phyloP scores from a whole-genome alignment of 1,284 basidiomycete genomes.

The Sanguinoderma infundibulare region DNA sequence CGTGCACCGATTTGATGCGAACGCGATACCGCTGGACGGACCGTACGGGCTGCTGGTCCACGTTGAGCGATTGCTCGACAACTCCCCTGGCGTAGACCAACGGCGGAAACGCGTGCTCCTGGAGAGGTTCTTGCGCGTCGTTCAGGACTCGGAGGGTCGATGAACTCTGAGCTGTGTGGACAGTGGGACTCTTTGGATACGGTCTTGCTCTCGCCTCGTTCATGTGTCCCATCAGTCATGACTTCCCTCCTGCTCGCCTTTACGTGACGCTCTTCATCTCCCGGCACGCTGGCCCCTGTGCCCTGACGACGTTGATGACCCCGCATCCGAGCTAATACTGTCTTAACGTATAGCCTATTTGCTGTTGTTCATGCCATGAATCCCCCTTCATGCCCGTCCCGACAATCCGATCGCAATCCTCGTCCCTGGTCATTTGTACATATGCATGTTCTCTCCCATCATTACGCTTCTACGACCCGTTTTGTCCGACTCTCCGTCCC shows the following conservation, averaged over 20 bases:
- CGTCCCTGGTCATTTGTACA: background rate
- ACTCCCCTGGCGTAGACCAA: constrained; percentile 48
- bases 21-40: constrained; percentile 75
- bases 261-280: constrained; percentile 19
- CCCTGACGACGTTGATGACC: constrained; percentile 10
- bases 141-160: constrained; percentile 53
- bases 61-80: constrained; percentile 62
- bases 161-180: constrained; percentile 32
- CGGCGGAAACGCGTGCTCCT: constrained; percentile 55
- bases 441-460: constrained; percentile 2
- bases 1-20: constrained; percentile 66
- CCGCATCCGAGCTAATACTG: constrained; percentile 1
- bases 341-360: constrained; percentile 26
- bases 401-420: background rate
- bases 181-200: background rate
- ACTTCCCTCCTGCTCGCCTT: constrained; percentile 5
- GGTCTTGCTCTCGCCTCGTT: background rate
- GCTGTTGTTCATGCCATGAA: constrained; percentile 7
- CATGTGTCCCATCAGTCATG: constrained; percentile 5
- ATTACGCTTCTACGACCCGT: background rate
- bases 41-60: constrained; percentile 65
- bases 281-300: constrained; percentile 11
- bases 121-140: constrained; percentile 65
- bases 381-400: constrained; percentile 2
- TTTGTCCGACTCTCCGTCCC: background rate